Conservation (phyloP, 805 yeast species). For the Wickerhamiella hasegawae region DNA sequence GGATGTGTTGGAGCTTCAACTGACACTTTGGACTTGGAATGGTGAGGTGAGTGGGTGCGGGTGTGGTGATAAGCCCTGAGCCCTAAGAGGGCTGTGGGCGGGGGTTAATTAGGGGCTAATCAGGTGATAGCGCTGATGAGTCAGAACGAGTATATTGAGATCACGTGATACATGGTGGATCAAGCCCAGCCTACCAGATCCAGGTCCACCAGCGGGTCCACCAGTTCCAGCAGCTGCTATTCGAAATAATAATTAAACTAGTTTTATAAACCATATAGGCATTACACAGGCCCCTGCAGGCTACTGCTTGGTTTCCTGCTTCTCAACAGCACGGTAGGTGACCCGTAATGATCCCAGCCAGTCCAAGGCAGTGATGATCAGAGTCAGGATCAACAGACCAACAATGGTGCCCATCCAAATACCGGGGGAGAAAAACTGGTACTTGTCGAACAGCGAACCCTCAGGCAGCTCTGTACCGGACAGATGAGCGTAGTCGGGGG, state of each 20-base stretch:
- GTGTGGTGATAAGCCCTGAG: not conserved
- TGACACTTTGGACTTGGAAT: not conserved
- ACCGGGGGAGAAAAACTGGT: conserved; percentile 66
- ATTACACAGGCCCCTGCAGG: not conserved
- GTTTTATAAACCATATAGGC: not conserved
- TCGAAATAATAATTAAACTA: no score
- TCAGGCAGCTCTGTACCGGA: conserved; percentile 6
- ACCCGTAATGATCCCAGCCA: conserved; percentile 63
- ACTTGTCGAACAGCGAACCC: conserved; percentile 37
- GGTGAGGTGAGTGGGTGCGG: not conserved
- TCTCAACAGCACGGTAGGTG: conserved; percentile 70
- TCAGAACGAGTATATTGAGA: no score
- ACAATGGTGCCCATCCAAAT: conserved; percentile 62
- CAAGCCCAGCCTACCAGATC: no score
- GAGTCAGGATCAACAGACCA: conserved; percentile 37
- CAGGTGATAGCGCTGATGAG: no score
- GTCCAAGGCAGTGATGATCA: conserved; percentile 45
- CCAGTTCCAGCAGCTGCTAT: no score
- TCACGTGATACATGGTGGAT: no score
- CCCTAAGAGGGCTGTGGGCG: no score
- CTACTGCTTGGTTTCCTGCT: conserved; percentile 14
- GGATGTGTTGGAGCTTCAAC: not conserved
- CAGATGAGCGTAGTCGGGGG: no score
- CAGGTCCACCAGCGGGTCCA: no score
- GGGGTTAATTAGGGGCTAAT: no score